These are phyloP conservation scores for Rhodotorula paludigena DNA, from an alignment of 768 basidiomycete genomes.

Conservation along the genomic window DNA sequence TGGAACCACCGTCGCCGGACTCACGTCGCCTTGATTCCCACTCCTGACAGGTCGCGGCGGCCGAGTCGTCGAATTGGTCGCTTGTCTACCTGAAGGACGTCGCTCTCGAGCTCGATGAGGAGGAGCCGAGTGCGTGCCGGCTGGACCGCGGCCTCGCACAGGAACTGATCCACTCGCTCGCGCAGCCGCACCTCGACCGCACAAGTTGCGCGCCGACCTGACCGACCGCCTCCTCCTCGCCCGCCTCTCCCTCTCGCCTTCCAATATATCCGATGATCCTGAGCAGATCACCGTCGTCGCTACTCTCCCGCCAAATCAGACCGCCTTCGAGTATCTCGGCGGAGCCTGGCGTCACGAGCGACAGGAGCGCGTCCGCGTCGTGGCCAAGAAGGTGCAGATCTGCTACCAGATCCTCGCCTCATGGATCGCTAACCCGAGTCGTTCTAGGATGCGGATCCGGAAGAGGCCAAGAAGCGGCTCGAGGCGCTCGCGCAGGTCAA, in stretches of 20 bases:
- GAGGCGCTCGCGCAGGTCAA: conserved; percentile 67
- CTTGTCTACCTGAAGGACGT: conserved; percentile 78
- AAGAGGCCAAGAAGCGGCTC: conserved; percentile 55
- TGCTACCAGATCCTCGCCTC: too few species aligned
- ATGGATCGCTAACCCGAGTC: too few species aligned
- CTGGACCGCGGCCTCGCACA: neutral
- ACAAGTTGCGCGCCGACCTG: conserved; percentile 54
- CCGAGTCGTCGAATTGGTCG: conserved; percentile 61
- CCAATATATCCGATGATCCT: conserved; percentile 57
- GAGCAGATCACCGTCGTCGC: conserved; percentile 52
- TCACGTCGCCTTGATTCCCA: neutral
- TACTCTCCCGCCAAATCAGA: conserved; percentile 69
- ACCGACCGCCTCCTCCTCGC: conserved; percentile 75
- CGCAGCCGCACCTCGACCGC: conserved; percentile 12
- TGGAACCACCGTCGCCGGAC: conserved; percentile 1
- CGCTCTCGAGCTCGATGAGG: conserved; percentile 62
- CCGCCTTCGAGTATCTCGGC: conserved; percentile 81
- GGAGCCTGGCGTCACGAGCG: conserved; percentile 82
- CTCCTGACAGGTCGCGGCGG: conserved; percentile 55
- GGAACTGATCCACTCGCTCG: neutral
- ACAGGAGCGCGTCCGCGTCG: conserved; percentile 47
- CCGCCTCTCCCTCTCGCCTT: conserved; percentile 70
- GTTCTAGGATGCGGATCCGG: conserved; percentile 25
- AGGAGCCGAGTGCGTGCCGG: conserved; percentile 47
- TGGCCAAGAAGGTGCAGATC: conserved; percentile 67